Base-by-base conservation (phyloP, 495 filamentous ascomycete species). In the Baudoinia panamericana region DNA sequence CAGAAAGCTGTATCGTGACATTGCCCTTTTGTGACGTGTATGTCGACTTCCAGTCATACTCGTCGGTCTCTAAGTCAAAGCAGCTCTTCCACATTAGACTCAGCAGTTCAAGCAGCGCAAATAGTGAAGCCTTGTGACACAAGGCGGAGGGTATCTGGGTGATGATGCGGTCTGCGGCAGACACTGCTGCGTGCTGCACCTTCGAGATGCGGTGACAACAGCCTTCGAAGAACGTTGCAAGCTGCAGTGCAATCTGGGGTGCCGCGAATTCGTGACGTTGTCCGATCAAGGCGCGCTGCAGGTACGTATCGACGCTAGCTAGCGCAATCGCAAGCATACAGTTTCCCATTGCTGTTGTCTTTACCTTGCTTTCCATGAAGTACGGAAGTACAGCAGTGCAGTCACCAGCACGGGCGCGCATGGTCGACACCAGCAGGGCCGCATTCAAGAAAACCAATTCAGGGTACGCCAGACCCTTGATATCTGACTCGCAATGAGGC, bases 41-140 rank as follows among this genome's bases (percentile, higher is more conserved):
- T 9, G 70, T 75, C 8, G 85, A 77, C 45, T 78, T 76, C 60
- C 83, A 88, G 37, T 83, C 78, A 54, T 93, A 97, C 51, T 93
- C 78, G 45, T 97, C 90, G 11, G 85, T 83, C 55, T 97, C 92
- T 9, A 78, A 78, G 55, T 96, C 86, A 5, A 96, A 67, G 53
- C 92, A 96, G 54, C 87, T 88, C 18, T 70, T 70, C 88, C 87
- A 97, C 79, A 97, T 83, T 25, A 95, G 71, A 2, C 83, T 83
- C 27, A 97, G 61, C 3, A 97, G 72, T 55, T 96, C 90, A 5
- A 96, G 66, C 23, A 97, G 68, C 5, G 87, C 82, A 63, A 95
- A 96, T 0, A 97, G 65, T 5, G 90, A 93, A 10, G 76, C 71
- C 51, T 80, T 80, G 50, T 93, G 82, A 52, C 92, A 96, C 0